Evolutionary conservation across 2,329 filamentous ascomycete genomes (phyloP), one percentile per base, ranked within the genome.

Genomic region (Alternaria atra): DNA sequence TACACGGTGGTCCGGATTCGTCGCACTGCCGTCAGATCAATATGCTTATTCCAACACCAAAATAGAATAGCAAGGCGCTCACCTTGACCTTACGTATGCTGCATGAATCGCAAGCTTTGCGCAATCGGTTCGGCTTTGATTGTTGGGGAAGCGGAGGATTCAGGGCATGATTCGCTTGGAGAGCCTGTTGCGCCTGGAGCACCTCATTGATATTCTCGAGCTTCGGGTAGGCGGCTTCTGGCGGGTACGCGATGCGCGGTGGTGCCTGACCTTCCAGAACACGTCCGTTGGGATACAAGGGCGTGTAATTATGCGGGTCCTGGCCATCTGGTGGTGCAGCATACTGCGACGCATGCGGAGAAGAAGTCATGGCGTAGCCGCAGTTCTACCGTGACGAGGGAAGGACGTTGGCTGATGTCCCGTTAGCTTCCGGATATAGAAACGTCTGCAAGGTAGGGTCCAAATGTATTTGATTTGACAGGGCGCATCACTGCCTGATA

Each of bases 1-100:
- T 82, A 79, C 89, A 91, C 47, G 89, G 88, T 29, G 87, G 87
- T n/a, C 87, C 87, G 40, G 83, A 83, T 69, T 89, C 86, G 73
- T 90, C 88, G 78, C 89, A 90, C 85, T 89, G 44, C 34, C 52
- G 46, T 20, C 20, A 35, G 3, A 54, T 73, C 48, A 74, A 69
- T 32, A 25, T 42, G 6, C 6, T n/a, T 12, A 23, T 27, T 25
- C 29, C n/a, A 30, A 25, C n/a, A 20, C 23, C 1, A 6, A 2
- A 9, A 13, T 15, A 25, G 12, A 12, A n/a, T 3, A 37, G 6
- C 4, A 13, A 9, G 25, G 34, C 15, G 56, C 66, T 42, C 37
- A 74, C 74, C 67, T 80, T 80, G 62, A 80, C 79, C 61, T 80
- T 80, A 55, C 79, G 76, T 44, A 78, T 78, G 65, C 77, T 80